Evolutionary conservation across 2,329 filamentous ascomycete genomes (phyloP).

Genomic region (Alternaria brassicae): DNA sequence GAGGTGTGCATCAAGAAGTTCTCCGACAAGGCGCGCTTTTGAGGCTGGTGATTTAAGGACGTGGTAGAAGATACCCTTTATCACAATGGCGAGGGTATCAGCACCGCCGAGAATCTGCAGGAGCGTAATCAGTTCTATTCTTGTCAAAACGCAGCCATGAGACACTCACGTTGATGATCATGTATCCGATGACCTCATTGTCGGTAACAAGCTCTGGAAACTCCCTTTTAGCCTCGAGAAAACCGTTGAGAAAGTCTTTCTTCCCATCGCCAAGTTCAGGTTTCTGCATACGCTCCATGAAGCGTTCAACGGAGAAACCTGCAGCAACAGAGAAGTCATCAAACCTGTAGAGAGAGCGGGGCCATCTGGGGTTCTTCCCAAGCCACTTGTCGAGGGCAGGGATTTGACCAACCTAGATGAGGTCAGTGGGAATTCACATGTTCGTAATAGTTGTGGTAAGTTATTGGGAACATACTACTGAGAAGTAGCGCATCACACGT

Average conservation of each 20-base stretch:
- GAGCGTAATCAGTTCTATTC: background rate
- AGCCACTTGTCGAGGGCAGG: slow-evolving; percentile 38
- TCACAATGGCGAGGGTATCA: slow-evolving; percentile 38
- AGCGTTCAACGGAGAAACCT: slow-evolving; percentile 27
- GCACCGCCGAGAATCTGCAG: slow-evolving; percentile 40
- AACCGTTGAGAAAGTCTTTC: slow-evolving; percentile 33
- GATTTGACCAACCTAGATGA: slow-evolving; percentile 36
- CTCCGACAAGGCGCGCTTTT: slow-evolving; percentile 29
- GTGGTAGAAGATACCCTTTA: slow-evolving; percentile 38
- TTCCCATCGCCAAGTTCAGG: slow-evolving; percentile 23
- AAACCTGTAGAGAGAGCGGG: slow-evolving; percentile 29
- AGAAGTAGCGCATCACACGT: slow-evolving; percentile 36
- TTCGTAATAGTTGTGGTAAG: background rate
- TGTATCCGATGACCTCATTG: slow-evolving; percentile 41
- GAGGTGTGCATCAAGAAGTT: slow-evolving; percentile 30
- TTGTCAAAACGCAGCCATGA: background rate
- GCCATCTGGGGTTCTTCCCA: slow-evolving; percentile 30
- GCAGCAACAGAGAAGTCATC: slow-evolving; percentile 33
- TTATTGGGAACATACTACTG: slow-evolving; percentile 26
- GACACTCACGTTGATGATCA: slow-evolving; percentile 41
- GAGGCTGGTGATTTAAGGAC: slow-evolving; percentile 30
- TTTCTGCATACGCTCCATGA: slow-evolving; percentile 31
- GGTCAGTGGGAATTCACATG: slow-evolving; percentile 5
- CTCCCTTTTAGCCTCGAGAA: slow-evolving; percentile 28
- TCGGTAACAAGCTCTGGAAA: slow-evolving; percentile 33